Evolutionary conservation across 257 asterid genomes (phyloP).

Genomic region (Lycium barbarum): DNA sequence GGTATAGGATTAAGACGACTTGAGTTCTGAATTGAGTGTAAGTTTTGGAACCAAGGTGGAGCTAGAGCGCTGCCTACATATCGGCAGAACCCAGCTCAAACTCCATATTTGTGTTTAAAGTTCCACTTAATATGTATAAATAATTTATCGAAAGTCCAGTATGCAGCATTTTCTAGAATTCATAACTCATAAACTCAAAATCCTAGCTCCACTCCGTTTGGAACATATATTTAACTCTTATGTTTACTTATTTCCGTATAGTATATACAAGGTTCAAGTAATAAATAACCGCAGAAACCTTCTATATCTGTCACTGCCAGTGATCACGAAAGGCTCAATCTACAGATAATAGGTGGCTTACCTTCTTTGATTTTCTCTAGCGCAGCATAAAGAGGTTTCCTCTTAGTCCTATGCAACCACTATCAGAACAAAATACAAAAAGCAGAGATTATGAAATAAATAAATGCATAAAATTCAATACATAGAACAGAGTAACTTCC

Average conservation of each 20-base stretch:
- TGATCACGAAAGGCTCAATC: neutral
- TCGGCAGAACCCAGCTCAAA: neutral
- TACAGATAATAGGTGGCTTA: slow-evolving; percentile 31
- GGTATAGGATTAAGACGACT: neutral
- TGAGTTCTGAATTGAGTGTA: neutral
- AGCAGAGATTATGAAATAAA: neutral
- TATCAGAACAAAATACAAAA: slow-evolving; percentile 38
- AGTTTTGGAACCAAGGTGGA: neutral
- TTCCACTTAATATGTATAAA: too few relatives aligned
- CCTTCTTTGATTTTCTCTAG: slow-evolving; percentile 93
- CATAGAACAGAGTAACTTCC: neutral
- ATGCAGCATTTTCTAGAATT: neutral
- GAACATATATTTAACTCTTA: neutral
- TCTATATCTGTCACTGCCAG: neutral
- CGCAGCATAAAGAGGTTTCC: slow-evolving; percentile 84
- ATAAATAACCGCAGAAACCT: neutral
- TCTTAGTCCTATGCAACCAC: slow-evolving; percentile 86
- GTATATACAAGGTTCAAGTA: neutral
- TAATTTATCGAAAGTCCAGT: neutral
- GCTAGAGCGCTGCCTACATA: neutral
- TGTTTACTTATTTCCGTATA: neutral
- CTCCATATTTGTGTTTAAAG: neutral
- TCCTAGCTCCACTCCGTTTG: neutral
- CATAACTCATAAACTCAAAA: neutral
- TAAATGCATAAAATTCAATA: neutral